Conservation (phyloP, 441 rosid species). For the Bocquillonia castaneifolia region DNA sequence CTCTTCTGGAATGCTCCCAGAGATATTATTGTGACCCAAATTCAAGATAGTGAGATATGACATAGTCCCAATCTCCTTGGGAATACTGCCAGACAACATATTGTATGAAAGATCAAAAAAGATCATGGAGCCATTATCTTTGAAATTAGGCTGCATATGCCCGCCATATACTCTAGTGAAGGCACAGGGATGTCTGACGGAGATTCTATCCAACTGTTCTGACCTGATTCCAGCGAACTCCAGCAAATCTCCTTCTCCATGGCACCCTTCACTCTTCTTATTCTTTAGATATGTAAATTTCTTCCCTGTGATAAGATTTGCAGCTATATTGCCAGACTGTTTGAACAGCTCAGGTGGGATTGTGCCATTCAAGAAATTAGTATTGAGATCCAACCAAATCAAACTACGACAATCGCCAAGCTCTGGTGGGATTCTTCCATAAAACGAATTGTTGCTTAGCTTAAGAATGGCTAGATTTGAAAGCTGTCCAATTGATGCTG, state of each 20-base stretch:
- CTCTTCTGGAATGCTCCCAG: constrained; percentile 70
- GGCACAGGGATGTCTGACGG: constrained; percentile 66
- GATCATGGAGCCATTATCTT: constrained; percentile 85
- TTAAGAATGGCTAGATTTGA: constrained; percentile 72
- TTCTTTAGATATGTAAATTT: constrained; percentile 68
- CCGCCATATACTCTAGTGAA: constrained; percentile 74
- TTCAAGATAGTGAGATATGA: constrained; percentile 66
- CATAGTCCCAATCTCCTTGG: constrained; percentile 74
- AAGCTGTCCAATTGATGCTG: constrained; percentile 61
- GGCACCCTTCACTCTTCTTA: constrained; percentile 69
- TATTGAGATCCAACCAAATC: constrained; percentile 92
- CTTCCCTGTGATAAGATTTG: constrained; percentile 67
- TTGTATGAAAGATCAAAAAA: constrained; percentile 86
- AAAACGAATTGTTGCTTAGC: constrained; percentile 79
- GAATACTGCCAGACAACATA: constrained; percentile 59
- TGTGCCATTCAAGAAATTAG: constrained; percentile 61
- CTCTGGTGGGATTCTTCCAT: constrained; percentile 76
- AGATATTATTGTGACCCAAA: constrained; percentile 65
- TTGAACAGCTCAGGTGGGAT: constrained; percentile 77
- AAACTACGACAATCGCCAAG: constrained; percentile 79
- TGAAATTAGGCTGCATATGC: constrained; percentile 64
- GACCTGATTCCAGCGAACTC: constrained; percentile 81
- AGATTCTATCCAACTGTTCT: constrained; percentile 50
- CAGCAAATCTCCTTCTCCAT: constrained; percentile 84
- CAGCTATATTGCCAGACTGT: constrained; percentile 80